phyloP scores from a whole-genome alignment of 2,329 filamentous ascomycete species.

The Dothistroma pini region DNA sequence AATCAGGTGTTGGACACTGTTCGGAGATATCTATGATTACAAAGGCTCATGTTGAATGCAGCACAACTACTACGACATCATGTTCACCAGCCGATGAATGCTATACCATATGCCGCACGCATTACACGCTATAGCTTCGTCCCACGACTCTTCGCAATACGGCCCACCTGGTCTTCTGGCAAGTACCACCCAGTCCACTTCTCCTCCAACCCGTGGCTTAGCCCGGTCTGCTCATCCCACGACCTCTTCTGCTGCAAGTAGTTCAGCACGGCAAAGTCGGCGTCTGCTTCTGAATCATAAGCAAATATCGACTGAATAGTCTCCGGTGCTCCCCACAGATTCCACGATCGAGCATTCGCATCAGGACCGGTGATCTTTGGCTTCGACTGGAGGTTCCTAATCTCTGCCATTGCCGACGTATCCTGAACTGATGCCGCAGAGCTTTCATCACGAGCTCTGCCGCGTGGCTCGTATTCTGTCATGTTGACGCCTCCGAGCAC shows the following conservation, averaged over 20 bases:
- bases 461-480: constrained; percentile 30
- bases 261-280: constrained; percentile 29
- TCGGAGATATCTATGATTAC: no score
- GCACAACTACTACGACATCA: no score
- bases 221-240: constrained; percentile 30
- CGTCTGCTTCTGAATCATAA: constrained; percentile 39
- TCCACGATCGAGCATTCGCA: constrained; percentile 34
- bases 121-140: constrained; percentile 10
- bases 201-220: constrained; percentile 28
- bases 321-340: constrained; percentile 38
- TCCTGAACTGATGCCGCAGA: constrained; percentile 10
- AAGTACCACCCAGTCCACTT: constrained; percentile 37
- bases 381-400: constrained; percentile 35
- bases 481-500: constrained; percentile 35
- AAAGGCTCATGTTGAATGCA: no score
- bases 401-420: constrained; percentile 26
- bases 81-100: no score
- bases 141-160: constrained; percentile 16
- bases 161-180: constrained; percentile 20
- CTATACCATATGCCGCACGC: no score
- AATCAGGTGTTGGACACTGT: no score
- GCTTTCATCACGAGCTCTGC: constrained; percentile 9
- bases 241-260: constrained; percentile 24
- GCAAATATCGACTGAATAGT: constrained; percentile 37
- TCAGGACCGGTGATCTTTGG: constrained; percentile 18